Evolutionary conservation across 2,329 filamentous ascomycete genomes (phyloP), one percentile per base, ranked within the genome.

Genomic region (Alternaria arborescens): DNA sequence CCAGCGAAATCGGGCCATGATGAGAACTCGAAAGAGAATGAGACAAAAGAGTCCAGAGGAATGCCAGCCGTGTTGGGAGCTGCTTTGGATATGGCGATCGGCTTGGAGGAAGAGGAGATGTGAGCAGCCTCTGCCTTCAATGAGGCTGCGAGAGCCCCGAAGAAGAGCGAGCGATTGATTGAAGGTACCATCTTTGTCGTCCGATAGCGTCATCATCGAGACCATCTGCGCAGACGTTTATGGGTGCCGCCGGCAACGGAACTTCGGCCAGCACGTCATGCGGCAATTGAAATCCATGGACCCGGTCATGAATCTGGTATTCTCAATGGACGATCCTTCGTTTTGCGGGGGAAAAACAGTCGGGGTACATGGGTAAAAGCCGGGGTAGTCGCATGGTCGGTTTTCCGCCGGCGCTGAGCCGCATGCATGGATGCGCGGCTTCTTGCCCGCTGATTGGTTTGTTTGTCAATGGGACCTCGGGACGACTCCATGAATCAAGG

Each of bases 1-100:
- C 42, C 56, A 48, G 56, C 43, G 12, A 54, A 55, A 28, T 58
- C 51, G 5, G 56, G 56, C 56, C 51, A 58, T 58, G 56, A 54
- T 10, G 56, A 58, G 10, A 58, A 28, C 26, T 58, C 56, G 14
- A 58, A 54, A 3, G 56, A 58, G 3, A 48, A 58, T 3, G 56
- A 58, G 2, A 55, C 34, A 28, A 58, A 58, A 20, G 56, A 55
- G 24, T 58, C 51, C 16, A 58, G 40, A 8, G 56, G 56, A 38
- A 58, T 14, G n/a, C 56, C 56, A 8, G 50, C 56, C 46, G 47
- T 26, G 5, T 26, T 14, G 8, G 56, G 43, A 12, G 42, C 51
- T 18, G 56, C 30, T 12, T 54, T 36, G 10, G 36, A 20, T 12
- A 58, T 14, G 8, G 28, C 16, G 12, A 58, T 58, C 1, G 56